Percentiles rank a stretch among this genome's conserved stretches.
These are phyloP conservation scores for Ogataea saltuana DNA, from an alignment of 805 yeast genomes.

Conservation along the genomic window DNA sequence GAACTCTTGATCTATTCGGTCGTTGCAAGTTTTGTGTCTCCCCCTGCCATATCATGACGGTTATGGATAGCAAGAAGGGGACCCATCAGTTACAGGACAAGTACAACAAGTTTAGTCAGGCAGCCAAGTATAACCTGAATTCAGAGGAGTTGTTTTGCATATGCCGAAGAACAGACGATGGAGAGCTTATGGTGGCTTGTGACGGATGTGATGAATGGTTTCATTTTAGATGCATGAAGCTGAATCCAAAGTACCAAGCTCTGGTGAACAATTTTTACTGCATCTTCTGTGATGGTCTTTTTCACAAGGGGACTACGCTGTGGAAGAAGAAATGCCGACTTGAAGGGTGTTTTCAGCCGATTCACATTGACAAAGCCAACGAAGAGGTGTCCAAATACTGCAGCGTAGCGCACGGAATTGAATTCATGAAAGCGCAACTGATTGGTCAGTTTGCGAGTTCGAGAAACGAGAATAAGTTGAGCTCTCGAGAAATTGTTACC, in stretches of 20 bases:
- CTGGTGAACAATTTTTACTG: constrained; percentile 70
- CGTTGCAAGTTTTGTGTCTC: too few relatives aligned
- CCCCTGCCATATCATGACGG: not conserved
- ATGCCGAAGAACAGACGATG: constrained; percentile 77
- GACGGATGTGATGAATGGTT: constrained; percentile 97
- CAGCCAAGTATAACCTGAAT: constrained; percentile 44
- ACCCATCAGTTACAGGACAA: constrained; percentile 28
- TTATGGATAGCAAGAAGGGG: constrained; percentile 1
- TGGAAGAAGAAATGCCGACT: constrained; percentile 82
- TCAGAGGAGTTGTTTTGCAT: constrained; percentile 72
- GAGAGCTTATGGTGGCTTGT: constrained; percentile 88
- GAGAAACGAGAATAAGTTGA: constrained; percentile 13
- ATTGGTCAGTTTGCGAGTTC: constrained; percentile 19
- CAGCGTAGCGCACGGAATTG: constrained; percentile 64
- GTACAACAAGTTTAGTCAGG: constrained; percentile 31
- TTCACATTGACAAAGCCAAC: constrained; percentile 30
- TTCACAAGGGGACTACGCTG: constrained; percentile 49
- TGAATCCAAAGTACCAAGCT: constrained; percentile 50
- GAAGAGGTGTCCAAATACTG: constrained; percentile 67
- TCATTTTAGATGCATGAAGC: constrained; percentile 75
- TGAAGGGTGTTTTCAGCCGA: constrained; percentile 55
- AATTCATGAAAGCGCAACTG: constrained; percentile 39
- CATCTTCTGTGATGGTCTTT: constrained; percentile 59
- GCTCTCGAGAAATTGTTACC: constrained; percentile 15
- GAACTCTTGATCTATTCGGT: too few relatives aligned